Evolutionary conservation across 2,329 filamentous ascomycete species (phyloP), one percentile per base, ranked within the genome.

Genomic region (Colletotrichum acutatum): DNA sequence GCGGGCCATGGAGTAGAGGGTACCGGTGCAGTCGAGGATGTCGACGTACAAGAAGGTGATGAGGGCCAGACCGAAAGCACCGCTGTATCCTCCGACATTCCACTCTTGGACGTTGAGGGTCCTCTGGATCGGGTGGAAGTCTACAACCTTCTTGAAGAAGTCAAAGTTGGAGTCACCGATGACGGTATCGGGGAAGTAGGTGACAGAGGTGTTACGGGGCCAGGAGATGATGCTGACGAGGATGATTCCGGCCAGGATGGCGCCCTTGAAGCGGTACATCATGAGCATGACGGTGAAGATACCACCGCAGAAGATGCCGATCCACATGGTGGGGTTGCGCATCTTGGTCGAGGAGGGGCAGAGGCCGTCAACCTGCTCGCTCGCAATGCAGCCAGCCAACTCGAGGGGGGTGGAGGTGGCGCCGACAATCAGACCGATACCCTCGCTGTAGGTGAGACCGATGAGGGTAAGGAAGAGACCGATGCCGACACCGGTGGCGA

Each of bases 31-130:
- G 82, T 97, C 95, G 57, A 97, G 90, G 74, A 97, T 96, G 78
- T 97, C 95, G 76, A 97, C 94, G 78, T 97, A 97, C 26, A 97
- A 87, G 84, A 97, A 97, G 2, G 95, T 97, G 81, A 97, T 92
- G 75, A 97, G 90, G 0, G 95, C 95, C 62, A 97, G 87, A 32
- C 92, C 93, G 78, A 97, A 97, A 78, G 97, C 92, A 4, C 90
- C 90, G 12, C 92, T 91, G 70, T 94, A 91, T 5, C 86, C 86
- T 8, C 87, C 84, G 28, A 97, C 86, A 76, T 93, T 85, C 92
- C 94, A 97, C 70, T 94, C 85, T 79, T 95, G 93, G 1, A 92
- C 94, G 42, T 87, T 88, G 16, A 97, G 87, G 5, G 90, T 91
- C 61, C 89, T 88, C 74, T 87, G 80, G 79, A 97, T 97, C 6